These are phyloP conservation scores for Sphaerulina musiva DNA, from an alignment of 2,329 filamentous ascomycete genomes.

Conservation along the genomic window DNA sequence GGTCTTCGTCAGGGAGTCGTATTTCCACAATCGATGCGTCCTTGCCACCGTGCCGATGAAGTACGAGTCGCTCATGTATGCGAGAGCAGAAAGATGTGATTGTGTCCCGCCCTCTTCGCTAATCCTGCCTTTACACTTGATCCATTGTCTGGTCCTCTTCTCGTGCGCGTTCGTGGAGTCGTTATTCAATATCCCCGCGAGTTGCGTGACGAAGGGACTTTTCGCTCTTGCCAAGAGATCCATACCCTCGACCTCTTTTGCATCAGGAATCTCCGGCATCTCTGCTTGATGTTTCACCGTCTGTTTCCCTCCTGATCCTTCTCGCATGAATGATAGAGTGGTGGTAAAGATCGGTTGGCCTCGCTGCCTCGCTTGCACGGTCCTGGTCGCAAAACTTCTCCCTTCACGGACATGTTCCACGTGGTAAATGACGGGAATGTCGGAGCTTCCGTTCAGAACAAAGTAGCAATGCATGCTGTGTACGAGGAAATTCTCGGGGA, in stretches of 20 bases:
- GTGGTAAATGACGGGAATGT: constrained; percentile 85
- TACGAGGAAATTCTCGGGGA: constrained; percentile 70
- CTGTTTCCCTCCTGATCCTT: constrained; percentile 52
- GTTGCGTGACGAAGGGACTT: constrained; percentile 54
- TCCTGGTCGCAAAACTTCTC: constrained; percentile 80
- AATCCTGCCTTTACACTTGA: constrained; percentile 67
- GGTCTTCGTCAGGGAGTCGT: constrained; percentile 39
- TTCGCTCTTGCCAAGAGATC: constrained; percentile 31
- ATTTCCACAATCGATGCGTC: constrained; percentile 73
- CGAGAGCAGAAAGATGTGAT: constrained; percentile 79
- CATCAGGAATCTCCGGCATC: constrained; percentile 43
- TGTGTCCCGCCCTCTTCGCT: constrained; percentile 65
- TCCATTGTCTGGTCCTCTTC: constrained; percentile 63
- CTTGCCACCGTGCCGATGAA: constrained; percentile 86
- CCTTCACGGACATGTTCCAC: constrained; percentile 91
- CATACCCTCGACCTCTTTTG: constrained; percentile 35
- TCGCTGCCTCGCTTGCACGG: constrained; percentile 87
- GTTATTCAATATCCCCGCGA: constrained; percentile 52
- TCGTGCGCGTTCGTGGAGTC: constrained; percentile 51
- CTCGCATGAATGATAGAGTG: constrained; percentile 78
- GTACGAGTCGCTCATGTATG: constrained; percentile 80
- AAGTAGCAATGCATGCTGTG: constrained; percentile 99
- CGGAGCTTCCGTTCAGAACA: constrained; percentile 77
- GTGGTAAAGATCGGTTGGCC: constrained; percentile 92
- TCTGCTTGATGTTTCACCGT: constrained; percentile 59